Base-by-base conservation (phyloP, 495 filamentous ascomycete genomes). In the Glonium stellatum region DNA sequence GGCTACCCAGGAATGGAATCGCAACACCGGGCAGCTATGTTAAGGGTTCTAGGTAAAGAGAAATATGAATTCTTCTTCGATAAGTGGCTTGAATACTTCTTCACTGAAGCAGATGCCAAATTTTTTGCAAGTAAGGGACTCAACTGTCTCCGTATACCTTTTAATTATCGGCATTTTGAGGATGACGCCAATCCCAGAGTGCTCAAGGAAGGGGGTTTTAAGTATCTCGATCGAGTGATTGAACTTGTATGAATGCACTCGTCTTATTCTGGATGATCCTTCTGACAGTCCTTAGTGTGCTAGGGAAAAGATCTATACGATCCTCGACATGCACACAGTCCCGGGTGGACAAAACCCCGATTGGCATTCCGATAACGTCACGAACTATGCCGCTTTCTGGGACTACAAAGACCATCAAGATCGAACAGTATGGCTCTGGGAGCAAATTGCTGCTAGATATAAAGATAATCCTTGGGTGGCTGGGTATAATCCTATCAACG, bases 401-500 rank as follows among this genome's bases (percentile, higher is more conserved):
- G 77, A 84, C 5, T 80, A 81, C 67, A 82, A 79, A 59, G 79
- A 83, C 49, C 77, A 81, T 55, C 84, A 86, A 63, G 81, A 86
- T 64, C 73, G 81, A 1, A 78, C 77, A 19, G 71, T 85, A 2
- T 77, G 80, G 71, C 73, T 87, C 0, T 87, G 84, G 84, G 74
- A 78, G 34, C 72, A 79, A 61, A 74, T 86, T 46, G 84, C 81
- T 3, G 70, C 72, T n/a, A 76, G 76, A 27, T 87, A 85, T 64
- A 75, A 69, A 34, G 72, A 70, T 4, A 85, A 86, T 55, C 69
- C 77, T 5, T 75, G 75, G 76, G 73, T 85, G 22, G 84, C 84
- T 1, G 84, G 84, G 1, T 87, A 86, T 60, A 86, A 86, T 58
- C 82, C 83, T 1, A 76, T 86, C 58, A 87, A 87, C 60, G 83